Conservation (phyloP, 192 early-diverging fungal species). For the Mortierella claussenii region DNA sequence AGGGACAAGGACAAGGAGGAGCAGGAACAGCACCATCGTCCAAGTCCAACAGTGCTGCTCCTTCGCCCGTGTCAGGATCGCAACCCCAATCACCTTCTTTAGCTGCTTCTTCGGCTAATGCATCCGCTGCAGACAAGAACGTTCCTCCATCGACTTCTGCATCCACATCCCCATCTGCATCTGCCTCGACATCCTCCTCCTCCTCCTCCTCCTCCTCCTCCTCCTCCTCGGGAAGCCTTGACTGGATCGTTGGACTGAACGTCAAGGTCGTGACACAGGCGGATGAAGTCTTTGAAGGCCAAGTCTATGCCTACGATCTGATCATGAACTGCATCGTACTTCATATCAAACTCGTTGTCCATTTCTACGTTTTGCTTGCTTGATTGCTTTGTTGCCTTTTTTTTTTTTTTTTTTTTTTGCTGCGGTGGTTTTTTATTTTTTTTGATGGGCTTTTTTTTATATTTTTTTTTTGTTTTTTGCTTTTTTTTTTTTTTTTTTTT, state of each 20-base stretch:
- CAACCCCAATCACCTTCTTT: slow-evolving; percentile 6
- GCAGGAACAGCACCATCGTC: neutral
- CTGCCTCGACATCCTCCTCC: no score
- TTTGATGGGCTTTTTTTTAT: neutral
- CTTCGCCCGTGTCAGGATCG: no score
- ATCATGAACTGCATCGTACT: slow-evolving; percentile 71
- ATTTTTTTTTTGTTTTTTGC: slow-evolving; percentile 17
- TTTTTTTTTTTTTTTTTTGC: neutral
- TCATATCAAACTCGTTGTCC: slow-evolving; percentile 67
- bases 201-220: neutral
- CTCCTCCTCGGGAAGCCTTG: slow-evolving; percentile 44
- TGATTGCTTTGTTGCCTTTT: neutral
- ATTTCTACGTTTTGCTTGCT: slow-evolving; percentile 7
- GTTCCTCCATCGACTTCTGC: slow-evolving; percentile 2
- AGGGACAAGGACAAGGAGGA: neutral
- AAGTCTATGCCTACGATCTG: slow-evolving; percentile 67
- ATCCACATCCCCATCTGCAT: neutral
- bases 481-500: slow-evolving; percentile 8
- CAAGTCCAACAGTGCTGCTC: neutral
- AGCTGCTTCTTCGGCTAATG: slow-evolving; percentile 9
- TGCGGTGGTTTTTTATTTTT: neutral
- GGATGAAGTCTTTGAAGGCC: slow-evolving; percentile 65
- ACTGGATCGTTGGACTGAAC: slow-evolving; percentile 57
- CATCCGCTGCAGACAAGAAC: slow-evolving; percentile 1
- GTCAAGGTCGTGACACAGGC: slow-evolving; percentile 60